Percentiles rank a stretch among this genome's conserved stretches.
Conservation (phyloP, 129 eudicot genomes). For the Scalesia atractyloides region DNA sequence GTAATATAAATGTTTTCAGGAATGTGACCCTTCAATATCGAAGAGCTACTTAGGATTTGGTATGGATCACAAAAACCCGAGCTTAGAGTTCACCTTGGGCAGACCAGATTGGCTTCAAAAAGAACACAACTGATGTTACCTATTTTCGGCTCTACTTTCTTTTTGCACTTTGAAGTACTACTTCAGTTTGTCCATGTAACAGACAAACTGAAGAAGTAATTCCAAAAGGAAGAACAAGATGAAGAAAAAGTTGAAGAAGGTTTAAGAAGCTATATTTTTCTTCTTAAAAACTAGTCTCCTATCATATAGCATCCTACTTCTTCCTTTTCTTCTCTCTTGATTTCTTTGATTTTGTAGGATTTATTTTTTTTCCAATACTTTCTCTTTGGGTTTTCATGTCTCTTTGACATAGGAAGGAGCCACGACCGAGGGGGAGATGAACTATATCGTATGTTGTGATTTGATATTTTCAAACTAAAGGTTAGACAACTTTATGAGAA, state of each 20-base stretch:
- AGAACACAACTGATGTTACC: slow-evolving; percentile 36
- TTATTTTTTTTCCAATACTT: slow-evolving; percentile 29
- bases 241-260: slow-evolving; percentile 37
- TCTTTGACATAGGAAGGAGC: slow-evolving; percentile 27
- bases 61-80: slow-evolving; percentile 60
- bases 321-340: slow-evolving; percentile 37
- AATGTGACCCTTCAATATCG: slow-evolving; percentile 40
- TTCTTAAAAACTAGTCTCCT: slow-evolving; percentile 18
- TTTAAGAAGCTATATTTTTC: slow-evolving; percentile 24
- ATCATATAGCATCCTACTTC: slow-evolving; percentile 35
- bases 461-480: slow-evolving; percentile 23
- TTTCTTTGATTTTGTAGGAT: slow-evolving; percentile 29
- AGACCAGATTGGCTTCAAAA: slow-evolving; percentile 63
- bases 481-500: slow-evolving; percentile 18
- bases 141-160: not conserved
- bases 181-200: slow-evolving; percentile 18
- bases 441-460: slow-evolving; percentile 27
- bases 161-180: slow-evolving; percentile 14
- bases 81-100: slow-evolving; percentile 83
- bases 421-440: slow-evolving; percentile 15
- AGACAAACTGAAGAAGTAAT: not conserved
- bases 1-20: slow-evolving; percentile 43
- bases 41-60: slow-evolving; percentile 46
- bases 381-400: slow-evolving; percentile 22
- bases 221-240: slow-evolving; percentile 31